Conservation (phyloP, 495 filamentous ascomycete genomes). For the Penicillium paxilli region DNA sequence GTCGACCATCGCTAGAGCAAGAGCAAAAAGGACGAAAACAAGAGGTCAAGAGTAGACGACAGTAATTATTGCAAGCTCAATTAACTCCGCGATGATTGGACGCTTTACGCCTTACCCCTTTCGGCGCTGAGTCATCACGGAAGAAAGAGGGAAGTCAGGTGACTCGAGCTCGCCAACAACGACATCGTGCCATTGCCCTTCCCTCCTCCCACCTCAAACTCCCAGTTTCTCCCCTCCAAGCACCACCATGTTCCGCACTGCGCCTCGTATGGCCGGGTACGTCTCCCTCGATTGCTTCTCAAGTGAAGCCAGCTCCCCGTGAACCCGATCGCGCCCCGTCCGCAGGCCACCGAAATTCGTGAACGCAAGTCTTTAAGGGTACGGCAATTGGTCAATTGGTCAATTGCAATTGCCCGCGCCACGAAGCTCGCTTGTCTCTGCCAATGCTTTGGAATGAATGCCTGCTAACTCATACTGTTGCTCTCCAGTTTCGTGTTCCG, state of each 20-base stretch:
- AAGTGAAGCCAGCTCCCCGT: background rate
- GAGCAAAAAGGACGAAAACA: background rate
- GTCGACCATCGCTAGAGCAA: slow-evolving; percentile 5
- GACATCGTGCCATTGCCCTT: slow-evolving; percentile 35
- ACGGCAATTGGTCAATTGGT: slow-evolving; percentile 5
- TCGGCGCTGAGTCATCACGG: slow-evolving; percentile 24
- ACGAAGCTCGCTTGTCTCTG: background rate
- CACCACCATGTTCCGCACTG: slow-evolving; percentile 50
- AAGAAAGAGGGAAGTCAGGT: slow-evolving; percentile 38
- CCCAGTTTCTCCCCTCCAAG: slow-evolving; percentile 32
- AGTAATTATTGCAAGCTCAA: slow-evolving; percentile 2
- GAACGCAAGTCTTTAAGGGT: slow-evolving; percentile 10
- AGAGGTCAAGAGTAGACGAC: background rate
- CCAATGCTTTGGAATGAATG: background rate
- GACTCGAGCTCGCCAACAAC: slow-evolving; percentile 32
- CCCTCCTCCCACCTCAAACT: slow-evolving; percentile 23
- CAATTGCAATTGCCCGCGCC: slow-evolving; percentile 20
- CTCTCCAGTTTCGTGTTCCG: slow-evolving; percentile 67
- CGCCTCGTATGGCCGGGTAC: slow-evolving; percentile 49
- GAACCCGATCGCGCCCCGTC: slow-evolving; percentile 4
- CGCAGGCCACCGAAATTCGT: slow-evolving; percentile 18
- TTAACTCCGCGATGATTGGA: slow-evolving; percentile 4
- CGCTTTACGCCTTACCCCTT: slow-evolving; percentile 22
- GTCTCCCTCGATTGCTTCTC: slow-evolving; percentile 22
- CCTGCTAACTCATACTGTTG: slow-evolving; percentile 6